Evolutionary conservation across 352 stramenopile species (phyloP), one percentile per base, ranked within the genome.

Genomic region (Phytopythium oedochilum): DNA sequence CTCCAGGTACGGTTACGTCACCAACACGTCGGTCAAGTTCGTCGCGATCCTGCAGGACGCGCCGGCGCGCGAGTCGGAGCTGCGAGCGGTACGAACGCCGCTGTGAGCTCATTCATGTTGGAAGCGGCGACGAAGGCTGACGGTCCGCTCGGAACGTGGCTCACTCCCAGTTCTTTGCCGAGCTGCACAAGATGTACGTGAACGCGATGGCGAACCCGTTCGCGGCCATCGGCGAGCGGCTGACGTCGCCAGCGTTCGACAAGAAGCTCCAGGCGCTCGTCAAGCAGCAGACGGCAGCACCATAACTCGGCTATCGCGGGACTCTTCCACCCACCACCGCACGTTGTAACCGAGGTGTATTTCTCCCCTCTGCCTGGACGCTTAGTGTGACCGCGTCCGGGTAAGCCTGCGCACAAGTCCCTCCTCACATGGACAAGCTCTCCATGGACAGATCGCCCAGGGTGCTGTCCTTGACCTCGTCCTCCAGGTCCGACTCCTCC

Each of bases 181-280:
- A 93, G 64, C 59, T 95, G 26, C 85, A 95, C 64, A 90, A 88
- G 29, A 61, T 92, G 58, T 95, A 95, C 52, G 81, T 95, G 57
- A 93, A 95, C 64, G 79, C 72, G 60, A 75, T 95, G 59, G 92
- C 85, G 18, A 95, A 95, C 47, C 85, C 83, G 53, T 93, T 95
- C 45, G 80, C 83, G n/a, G 59, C 74, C 18, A 78, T 93, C 23
- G 83, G 83, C 55, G 83, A 95, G 64, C 79, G 83, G 17, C 86
- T 93, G 64, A 84, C 70, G 45, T 95, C 83, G 18, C 74, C 76
- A 48, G 78, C 61, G 10, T 95, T 95, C 46, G 81, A 95, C 51
- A 91, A 86, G 49, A 84, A 79, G 46, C 74, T 95, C 44, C 83
- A 73, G 15, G 82, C 73, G 50, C 80, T 93, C 54, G 81, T 92